Evolutionary conservation across 2,329 filamentous ascomycete genomes (phyloP).

Genomic region (Canariomyces notabilis): DNA sequence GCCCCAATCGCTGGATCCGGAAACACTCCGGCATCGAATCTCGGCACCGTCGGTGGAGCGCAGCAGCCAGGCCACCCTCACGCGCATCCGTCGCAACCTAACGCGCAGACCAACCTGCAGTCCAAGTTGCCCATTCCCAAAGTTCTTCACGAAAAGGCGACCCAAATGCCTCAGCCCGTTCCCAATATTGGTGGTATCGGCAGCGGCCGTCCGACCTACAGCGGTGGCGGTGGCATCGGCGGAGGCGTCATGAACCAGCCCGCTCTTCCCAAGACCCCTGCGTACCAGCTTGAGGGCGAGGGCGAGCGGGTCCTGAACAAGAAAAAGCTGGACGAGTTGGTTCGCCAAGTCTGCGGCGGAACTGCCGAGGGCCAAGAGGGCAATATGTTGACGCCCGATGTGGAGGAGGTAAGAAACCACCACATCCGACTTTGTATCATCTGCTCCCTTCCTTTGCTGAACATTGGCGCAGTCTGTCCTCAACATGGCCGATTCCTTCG

Average conservation of each 20-base stretch:
- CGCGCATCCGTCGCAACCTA: conserved; percentile 39
- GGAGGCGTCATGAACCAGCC: conserved; percentile 85
- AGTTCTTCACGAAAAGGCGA: conserved; percentile 62
- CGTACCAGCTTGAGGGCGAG: conserved; percentile 84
- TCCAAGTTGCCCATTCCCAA: conserved; percentile 79
- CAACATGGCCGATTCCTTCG: conserved; percentile 85
- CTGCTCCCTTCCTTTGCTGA: conserved; percentile 5
- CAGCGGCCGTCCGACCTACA: conserved; percentile 73
- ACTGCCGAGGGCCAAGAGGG: conserved; percentile 66
- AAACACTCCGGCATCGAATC: conserved; percentile 23
- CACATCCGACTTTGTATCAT: conserved; percentile 11
- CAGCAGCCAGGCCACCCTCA: conserved; percentile 41
- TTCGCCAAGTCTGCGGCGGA: conserved; percentile 85
- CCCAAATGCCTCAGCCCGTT: conserved; percentile 68
- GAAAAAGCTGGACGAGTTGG: conserved; percentile 93
- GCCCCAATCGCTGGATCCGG: conserved; percentile 14
- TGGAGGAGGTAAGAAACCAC: conserved; percentile 72
- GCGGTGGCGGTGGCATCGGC: conserved; percentile 68
- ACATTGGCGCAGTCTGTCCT: conserved; percentile 65
- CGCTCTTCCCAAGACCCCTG: conserved; percentile 72
- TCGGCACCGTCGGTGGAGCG: conserved; percentile 29
- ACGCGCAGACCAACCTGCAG: conserved; percentile 38
- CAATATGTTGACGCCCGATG: conserved; percentile 80
- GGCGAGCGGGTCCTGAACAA: conserved; percentile 93
- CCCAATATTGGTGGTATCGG: conserved; percentile 58